Evolutionary conservation across 2,329 filamentous ascomycete species (phyloP), one percentile per base, ranked within the genome.

Genomic region (Grosmannia penicillata): DNA sequence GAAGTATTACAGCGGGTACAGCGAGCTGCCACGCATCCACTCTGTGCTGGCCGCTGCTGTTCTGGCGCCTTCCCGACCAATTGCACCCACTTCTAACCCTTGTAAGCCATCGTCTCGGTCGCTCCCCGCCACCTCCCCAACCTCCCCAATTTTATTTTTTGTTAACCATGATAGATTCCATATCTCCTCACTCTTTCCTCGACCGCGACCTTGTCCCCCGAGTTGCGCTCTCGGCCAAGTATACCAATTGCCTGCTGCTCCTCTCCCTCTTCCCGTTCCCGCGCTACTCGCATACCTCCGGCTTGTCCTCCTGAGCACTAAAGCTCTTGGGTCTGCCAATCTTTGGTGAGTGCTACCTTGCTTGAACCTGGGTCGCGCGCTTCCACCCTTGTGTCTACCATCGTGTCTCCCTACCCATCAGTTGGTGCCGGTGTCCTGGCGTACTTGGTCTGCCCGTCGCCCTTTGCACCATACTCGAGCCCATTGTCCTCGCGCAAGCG

Each of bases 81-180:
- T 42, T 37, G 37, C 38, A 17, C 23, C 30, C 11, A 18, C 14
- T 35, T 9, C 30, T 28, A 24, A 39, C 37, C 45, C 42, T 33
- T 45, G 43, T 45, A 43, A 31, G 34, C n/a, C n/a, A 15, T 28
- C 19, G 22, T 39, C 30, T 40, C 31, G 34, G 32, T 34, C 41
- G 29, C 36, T 42, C 42, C 37, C 45, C 41, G 41, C 43, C 43
- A 43, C 43, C 43, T 37, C 38, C 42, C 45, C 45, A 47, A 43
- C 45, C 45, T 47, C 45, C 43, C 42, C 34, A 45, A 47, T 47
- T 44, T 19, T 33, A 36, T 42, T 24, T 32, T 37, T 41, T 15
- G 39, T 40, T 39, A 40, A 45, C 43, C 41, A 44, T 38, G 40
- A 40, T 39, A 45, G 43, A 26, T 21, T 18, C 40, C 36, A 37